Percentiles rank a stretch among this genome's conserved stretches.
phyloP scores from a whole-genome alignment of 2,329 filamentous ascomycete genomes.

The Diaporthe destruens region DNA sequence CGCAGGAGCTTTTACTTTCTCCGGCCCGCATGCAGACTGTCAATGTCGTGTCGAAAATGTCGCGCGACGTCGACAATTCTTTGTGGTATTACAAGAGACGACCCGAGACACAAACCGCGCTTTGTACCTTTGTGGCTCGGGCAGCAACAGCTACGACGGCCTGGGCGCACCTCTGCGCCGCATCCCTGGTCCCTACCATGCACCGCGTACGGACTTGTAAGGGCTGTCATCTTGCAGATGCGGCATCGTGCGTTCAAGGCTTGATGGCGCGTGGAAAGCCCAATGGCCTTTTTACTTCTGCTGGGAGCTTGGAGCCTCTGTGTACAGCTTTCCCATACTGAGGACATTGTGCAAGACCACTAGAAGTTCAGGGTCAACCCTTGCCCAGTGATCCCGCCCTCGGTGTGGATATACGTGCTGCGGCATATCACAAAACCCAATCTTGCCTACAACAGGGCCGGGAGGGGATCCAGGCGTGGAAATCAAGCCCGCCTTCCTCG shows the following conservation, averaged over 20 bases:
- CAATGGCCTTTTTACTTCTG: conserved; percentile 32
- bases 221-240: conserved; percentile 40
- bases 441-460: conserved; percentile 30
- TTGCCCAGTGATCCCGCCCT: conserved; percentile 27
- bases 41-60: not conserved
- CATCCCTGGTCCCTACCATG: conserved; percentile 36
- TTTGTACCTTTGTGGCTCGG: conserved; percentile 36
- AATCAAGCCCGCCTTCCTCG: conserved; percentile 28
- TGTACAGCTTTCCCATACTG: conserved; percentile 9
- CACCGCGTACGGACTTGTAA: conserved; percentile 18
- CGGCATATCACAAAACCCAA: conserved; percentile 33
- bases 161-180: conserved; percentile 31
- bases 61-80: conserved; percentile 10
- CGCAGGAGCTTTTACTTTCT: conserved; percentile 17
- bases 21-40: conserved; percentile 19
- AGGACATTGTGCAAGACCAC: conserved; percentile 17
- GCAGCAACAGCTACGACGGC: conserved; percentile 40
- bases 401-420: conserved; percentile 20
- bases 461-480: conserved; percentile 30
- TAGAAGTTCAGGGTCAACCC: conserved; percentile 29
- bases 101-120: conserved; percentile 33
- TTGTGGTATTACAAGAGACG: conserved; percentile 30
- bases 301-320: conserved; percentile 8
- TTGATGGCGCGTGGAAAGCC: conserved; percentile 35
- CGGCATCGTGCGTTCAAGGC: conserved; percentile 40